These are phyloP conservation scores for Sordaria brevicollis DNA, from an alignment of 495 filamentous ascomycete species.

Conservation along the genomic window DNA sequence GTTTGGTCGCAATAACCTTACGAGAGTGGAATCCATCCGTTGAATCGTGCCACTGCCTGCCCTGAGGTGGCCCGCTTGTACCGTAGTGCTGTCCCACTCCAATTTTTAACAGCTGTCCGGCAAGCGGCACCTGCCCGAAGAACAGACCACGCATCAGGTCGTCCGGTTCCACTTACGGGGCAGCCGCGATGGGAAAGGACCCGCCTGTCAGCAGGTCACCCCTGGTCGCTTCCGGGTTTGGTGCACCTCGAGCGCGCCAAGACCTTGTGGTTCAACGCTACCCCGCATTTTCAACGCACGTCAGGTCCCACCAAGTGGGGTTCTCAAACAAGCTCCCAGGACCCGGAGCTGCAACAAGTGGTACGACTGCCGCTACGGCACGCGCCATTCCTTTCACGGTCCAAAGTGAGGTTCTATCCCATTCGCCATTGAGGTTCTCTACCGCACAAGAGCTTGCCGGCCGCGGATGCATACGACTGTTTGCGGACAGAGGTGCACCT, in stretches of 20 bases:
- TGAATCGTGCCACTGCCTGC: background rate
- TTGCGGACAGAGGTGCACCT: background rate
- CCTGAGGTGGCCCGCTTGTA: background rate
- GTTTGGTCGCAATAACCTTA: background rate
- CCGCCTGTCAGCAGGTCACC: background rate
- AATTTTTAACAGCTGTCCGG: background rate
- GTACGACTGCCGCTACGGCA: background rate
- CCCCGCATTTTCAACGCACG: slow-evolving; percentile 8
- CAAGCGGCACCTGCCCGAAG: background rate
- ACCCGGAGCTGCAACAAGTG: background rate
- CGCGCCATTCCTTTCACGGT: background rate
- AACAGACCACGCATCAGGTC: background rate
- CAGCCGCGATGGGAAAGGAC: background rate
- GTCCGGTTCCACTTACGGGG: background rate
- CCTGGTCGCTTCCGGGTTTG: background rate
- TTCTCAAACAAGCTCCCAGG: background rate
- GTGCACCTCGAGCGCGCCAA: no score
- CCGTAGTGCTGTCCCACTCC: background rate
- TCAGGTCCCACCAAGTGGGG: background rate
- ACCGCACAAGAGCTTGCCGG: background rate
- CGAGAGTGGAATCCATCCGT: background rate
- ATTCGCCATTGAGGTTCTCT: background rate
- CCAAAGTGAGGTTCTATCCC: background rate
- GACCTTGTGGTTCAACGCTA: background rate
- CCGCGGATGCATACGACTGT: background rate